These are phyloP conservation scores for Pleomassaria siparia DNA, from an alignment of 2,329 filamentous ascomycete genomes.

Conservation along the genomic window DNA sequence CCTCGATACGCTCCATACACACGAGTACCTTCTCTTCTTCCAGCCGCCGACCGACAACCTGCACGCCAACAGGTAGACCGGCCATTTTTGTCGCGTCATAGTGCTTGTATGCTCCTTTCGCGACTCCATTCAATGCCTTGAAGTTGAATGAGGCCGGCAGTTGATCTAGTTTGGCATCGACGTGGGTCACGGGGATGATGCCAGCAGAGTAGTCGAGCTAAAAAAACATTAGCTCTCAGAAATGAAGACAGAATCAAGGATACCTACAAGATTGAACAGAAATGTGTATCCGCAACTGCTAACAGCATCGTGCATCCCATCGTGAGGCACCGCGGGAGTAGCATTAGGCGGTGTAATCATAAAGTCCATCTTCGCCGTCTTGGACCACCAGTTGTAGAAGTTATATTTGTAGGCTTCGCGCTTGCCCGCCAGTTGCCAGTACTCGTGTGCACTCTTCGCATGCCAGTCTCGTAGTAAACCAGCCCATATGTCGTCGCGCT, in stretches of 20 bases:
- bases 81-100: slow-evolving; percentile 85
- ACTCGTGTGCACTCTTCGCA: slow-evolving; percentile 71
- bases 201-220: slow-evolving; percentile 84
- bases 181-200: slow-evolving; percentile 81
- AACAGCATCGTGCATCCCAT: slow-evolving; percentile 81
- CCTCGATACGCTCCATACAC: slow-evolving; percentile 77
- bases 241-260: background rate
- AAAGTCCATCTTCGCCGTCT: slow-evolving; percentile 67
- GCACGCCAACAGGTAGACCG: slow-evolving; percentile 82
- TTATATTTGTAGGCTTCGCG: slow-evolving; percentile 75
- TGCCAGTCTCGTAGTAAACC: slow-evolving; percentile 73
- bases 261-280: slow-evolving; percentile 78
- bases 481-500: slow-evolving; percentile 75
- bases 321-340: slow-evolving; percentile 83
- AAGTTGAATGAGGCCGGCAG: slow-evolving; percentile 64
- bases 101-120: slow-evolving; percentile 78
- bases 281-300: slow-evolving; percentile 92
- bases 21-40: slow-evolving; percentile 87
- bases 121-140: slow-evolving; percentile 73
- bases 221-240: slow-evolving; percentile 8
- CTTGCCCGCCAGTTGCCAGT: slow-evolving; percentile 77
- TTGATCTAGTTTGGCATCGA: slow-evolving; percentile 69
- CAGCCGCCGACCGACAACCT: slow-evolving; percentile 76
- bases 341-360: slow-evolving; percentile 85
- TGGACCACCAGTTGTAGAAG: slow-evolving; percentile 87